These are phyloP conservation scores for Hyphodiscus hymeniophilus DNA, from an alignment of 495 filamentous ascomycete genomes.

Conservation along the genomic window DNA sequence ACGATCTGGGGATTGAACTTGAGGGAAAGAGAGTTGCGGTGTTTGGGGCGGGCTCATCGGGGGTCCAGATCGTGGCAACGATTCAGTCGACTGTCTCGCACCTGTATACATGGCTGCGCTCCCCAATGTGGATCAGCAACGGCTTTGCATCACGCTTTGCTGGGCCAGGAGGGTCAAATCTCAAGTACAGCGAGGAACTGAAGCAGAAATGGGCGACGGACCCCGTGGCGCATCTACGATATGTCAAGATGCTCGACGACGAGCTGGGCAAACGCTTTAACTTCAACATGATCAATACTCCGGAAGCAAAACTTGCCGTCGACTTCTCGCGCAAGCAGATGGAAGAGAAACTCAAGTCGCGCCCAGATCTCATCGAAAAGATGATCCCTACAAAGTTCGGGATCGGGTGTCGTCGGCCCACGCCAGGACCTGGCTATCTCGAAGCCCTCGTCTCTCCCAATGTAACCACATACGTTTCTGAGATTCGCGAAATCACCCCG, in stretches of 20 bases:
- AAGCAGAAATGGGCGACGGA: too few species aligned
- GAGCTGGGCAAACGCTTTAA: too few species aligned
- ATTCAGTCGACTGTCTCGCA: slow-evolving; percentile 28
- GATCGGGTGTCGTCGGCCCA: slow-evolving; percentile 54
- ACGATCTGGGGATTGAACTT: slow-evolving; percentile 35
- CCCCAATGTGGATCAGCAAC: too few species aligned
- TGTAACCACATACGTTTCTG: slow-evolving; percentile 44
- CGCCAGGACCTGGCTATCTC: slow-evolving; percentile 61
- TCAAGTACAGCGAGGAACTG: background rate
- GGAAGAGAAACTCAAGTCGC: background rate
- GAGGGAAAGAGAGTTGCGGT: slow-evolving; percentile 40
- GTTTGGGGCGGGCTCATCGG: slow-evolving; percentile 32
- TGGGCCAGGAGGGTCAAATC: background rate
- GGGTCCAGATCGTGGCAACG: slow-evolving; percentile 52
- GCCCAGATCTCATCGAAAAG: slow-evolving; percentile 4
- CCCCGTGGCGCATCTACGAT: too few species aligned
- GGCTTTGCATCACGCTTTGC: too few species aligned
- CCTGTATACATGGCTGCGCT: too few species aligned
- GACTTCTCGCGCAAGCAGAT: slow-evolving; percentile 3
- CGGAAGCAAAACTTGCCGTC: slow-evolving; percentile 37
- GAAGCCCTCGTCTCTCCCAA: slow-evolving; percentile 56
- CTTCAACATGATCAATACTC: slow-evolving; percentile 32
- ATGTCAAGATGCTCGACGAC: too few species aligned
- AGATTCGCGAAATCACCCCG: slow-evolving; percentile 48
- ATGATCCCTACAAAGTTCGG: slow-evolving; percentile 2